phyloP scores from a whole-genome alignment of 129 eudicot genomes.

The Arctium lappa region DNA sequence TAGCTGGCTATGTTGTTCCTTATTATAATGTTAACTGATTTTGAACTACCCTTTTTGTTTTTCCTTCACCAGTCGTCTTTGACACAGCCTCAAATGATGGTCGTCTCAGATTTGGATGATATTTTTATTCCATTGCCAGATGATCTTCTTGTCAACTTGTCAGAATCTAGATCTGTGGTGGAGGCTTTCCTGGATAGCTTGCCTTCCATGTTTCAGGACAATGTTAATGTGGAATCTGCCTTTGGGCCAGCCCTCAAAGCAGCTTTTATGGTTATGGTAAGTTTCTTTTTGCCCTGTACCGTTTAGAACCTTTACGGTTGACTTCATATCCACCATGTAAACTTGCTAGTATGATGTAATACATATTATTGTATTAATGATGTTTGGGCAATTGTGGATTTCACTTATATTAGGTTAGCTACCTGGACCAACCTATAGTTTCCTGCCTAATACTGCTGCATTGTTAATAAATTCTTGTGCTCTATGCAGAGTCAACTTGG shows the following conservation, averaged over 20 bases:
- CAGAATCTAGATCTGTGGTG: conserved; percentile 92
- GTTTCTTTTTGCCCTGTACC: conserved; percentile 8
- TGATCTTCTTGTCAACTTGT: conserved; percentile 97
- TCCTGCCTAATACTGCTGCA: not conserved
- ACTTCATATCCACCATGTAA: not conserved
- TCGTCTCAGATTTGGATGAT: conserved; percentile 94
- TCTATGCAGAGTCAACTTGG: conserved; percentile 86
- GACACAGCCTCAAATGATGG: conserved; percentile 99
- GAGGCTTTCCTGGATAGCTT: conserved; percentile 92
- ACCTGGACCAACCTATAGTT: not conserved
- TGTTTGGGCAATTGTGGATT: not conserved
- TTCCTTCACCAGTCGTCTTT: conserved; percentile 77
- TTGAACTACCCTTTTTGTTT: conserved; percentile 28
- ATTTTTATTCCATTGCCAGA: conserved; percentile 94
- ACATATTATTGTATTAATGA: conserved; percentile 1
- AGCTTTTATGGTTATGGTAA: conserved; percentile 90
- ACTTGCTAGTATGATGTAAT: not conserved
- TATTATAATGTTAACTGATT: not conserved
- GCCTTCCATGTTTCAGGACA: conserved; percentile 92
- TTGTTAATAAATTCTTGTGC: conserved; percentile 6
- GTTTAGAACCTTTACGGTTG: not conserved
- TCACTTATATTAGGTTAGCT: conserved; percentile 8
- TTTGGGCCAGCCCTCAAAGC: conserved; percentile 99
- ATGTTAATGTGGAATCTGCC: conserved; percentile 92
- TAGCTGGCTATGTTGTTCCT: not conserved